These are phyloP conservation scores for Entoloma clypeatum DNA, from an alignment of 1,284 basidiomycete genomes.

Conservation along the genomic window DNA sequence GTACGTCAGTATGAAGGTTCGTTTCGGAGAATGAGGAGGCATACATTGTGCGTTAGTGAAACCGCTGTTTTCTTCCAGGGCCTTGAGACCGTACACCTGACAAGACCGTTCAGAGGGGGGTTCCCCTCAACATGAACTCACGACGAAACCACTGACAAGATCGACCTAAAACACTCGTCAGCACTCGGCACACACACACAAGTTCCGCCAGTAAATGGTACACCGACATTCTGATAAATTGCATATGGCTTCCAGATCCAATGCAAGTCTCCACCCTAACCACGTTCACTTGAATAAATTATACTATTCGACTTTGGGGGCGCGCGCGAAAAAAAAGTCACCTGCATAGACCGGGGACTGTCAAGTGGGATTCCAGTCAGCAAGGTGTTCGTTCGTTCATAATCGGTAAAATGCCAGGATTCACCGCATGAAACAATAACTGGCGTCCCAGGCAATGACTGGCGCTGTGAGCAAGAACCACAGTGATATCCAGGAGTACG, in stretches of 20 bases:
- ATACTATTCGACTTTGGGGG: background rate
- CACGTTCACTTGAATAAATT: conserved; percentile 1
- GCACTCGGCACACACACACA: background rate
- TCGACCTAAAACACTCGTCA: conserved; percentile 26
- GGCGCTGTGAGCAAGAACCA: conserved; percentile 68
- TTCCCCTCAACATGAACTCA: background rate
- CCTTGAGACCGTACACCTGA: conserved; percentile 71
- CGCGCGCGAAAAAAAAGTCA: too few relatives aligned
- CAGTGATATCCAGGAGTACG: conserved; percentile 57
- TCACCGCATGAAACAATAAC: conserved; percentile 70
- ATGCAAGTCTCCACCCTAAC: conserved; percentile 74
- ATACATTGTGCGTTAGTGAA: conserved; percentile 87
- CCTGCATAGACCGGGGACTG: conserved; percentile 38
- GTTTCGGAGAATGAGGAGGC: too few relatives aligned
- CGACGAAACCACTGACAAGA: conserved; percentile 23
- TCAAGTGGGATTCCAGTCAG: conserved; percentile 8
- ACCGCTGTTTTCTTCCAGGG: conserved; percentile 63
- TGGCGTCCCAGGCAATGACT: conserved; percentile 64
- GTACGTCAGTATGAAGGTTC: background rate
- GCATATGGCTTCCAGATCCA: conserved; percentile 87
- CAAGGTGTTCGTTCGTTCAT: background rate
- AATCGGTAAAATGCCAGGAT: conserved; percentile 11
- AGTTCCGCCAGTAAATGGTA: background rate
- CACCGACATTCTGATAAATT: conserved; percentile 69
- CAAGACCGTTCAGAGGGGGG: conserved; percentile 1